Percentiles rank a stretch among this genome's conserved stretches.
Evolutionary conservation across 2,329 filamentous ascomycete species (phyloP).

Genomic region (Calonectria leucothoes): DNA sequence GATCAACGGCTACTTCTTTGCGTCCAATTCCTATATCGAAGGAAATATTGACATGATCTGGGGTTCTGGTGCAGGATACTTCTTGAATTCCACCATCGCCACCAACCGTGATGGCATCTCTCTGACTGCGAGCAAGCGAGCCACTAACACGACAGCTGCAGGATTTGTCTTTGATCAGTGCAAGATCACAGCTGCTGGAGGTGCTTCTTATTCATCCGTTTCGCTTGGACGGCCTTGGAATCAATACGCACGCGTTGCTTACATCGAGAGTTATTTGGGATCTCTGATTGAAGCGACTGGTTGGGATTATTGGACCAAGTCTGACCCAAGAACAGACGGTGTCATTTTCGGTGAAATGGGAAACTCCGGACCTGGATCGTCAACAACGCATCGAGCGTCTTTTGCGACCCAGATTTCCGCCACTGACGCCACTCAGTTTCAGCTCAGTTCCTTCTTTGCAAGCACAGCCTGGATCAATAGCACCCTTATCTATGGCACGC

Average conservation of each 20-base stretch:
- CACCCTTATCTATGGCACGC: slow-evolving; percentile 33
- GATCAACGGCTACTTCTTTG: slow-evolving; percentile 60
- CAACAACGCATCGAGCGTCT: slow-evolving; percentile 31
- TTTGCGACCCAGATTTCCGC: slow-evolving; percentile 31
- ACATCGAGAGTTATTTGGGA: slow-evolving; percentile 30
- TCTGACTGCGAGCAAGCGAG: slow-evolving; percentile 51
- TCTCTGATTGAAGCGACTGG: slow-evolving; percentile 26
- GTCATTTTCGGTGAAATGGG: slow-evolving; percentile 36
- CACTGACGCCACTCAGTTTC: slow-evolving; percentile 25
- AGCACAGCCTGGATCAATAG: slow-evolving; percentile 37
- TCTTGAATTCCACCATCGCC: slow-evolving; percentile 49
- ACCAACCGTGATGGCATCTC: slow-evolving; percentile 45
- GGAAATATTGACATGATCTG: slow-evolving; percentile 62
- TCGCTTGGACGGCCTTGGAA: slow-evolving; percentile 39
- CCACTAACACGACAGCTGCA: slow-evolving; percentile 49
- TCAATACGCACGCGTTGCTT: slow-evolving; percentile 36
- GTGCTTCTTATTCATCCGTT: slow-evolving; percentile 35
- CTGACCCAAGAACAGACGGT: slow-evolving; percentile 33
- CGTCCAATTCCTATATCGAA: slow-evolving; percentile 55
- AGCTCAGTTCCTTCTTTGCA: slow-evolving; percentile 34
- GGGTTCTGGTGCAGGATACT: slow-evolving; percentile 56
- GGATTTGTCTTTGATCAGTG: slow-evolving; percentile 50
- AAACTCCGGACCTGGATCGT: slow-evolving; percentile 33
- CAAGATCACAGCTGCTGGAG: slow-evolving; percentile 41
- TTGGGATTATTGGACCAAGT: slow-evolving; percentile 36